A percentile compares a stretch with the other conserved stretches of the same genome.
Conservation (phyloP, 73 alveolate genomes). For the Paramecium bursaria region DNA sequence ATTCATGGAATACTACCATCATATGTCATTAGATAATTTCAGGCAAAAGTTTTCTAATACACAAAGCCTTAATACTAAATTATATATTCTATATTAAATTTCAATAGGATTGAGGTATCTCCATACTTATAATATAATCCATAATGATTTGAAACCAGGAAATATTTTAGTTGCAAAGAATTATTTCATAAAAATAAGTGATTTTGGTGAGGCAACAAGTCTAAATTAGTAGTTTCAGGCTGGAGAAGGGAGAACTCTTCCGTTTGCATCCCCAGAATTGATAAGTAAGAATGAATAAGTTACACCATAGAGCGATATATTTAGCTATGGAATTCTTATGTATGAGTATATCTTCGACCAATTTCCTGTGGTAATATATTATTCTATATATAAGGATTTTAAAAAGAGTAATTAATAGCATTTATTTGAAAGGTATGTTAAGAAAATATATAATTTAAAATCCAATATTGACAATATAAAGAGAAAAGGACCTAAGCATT, state of each 20-base stretch:
- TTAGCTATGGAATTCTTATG: slow-evolving; percentile 29
- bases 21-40: slow-evolving; percentile 6
- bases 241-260: slow-evolving; percentile 17
- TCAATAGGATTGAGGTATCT: slow-evolving; percentile 14
- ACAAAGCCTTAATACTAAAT: slow-evolving; percentile 16
- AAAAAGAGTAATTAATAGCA: slow-evolving; percentile 5
- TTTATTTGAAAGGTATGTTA: neutral
- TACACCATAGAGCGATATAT: slow-evolving; percentile 16
- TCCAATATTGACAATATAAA: slow-evolving; percentile 9
- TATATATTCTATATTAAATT: neutral
- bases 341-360: slow-evolving; percentile 24
- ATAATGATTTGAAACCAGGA: slow-evolving; percentile 25
- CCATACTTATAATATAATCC: neutral
- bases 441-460: neutral
- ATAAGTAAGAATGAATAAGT: no score
- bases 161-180: slow-evolving; percentile 21
- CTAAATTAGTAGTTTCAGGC: neutral
- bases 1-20: slow-evolving; percentile 22
- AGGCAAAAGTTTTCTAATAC: neutral
- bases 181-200: slow-evolving; percentile 12
- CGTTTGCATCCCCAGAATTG: slow-evolving; percentile 26
- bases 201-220: slow-evolving; percentile 29
- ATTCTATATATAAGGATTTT: neutral
- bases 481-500: slow-evolving; percentile 29
- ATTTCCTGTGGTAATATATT: slow-evolving; percentile 5